These are phyloP conservation scores for Mycena maculata DNA, from an alignment of 768 basidiomycete genomes.

Conservation along the genomic window DNA sequence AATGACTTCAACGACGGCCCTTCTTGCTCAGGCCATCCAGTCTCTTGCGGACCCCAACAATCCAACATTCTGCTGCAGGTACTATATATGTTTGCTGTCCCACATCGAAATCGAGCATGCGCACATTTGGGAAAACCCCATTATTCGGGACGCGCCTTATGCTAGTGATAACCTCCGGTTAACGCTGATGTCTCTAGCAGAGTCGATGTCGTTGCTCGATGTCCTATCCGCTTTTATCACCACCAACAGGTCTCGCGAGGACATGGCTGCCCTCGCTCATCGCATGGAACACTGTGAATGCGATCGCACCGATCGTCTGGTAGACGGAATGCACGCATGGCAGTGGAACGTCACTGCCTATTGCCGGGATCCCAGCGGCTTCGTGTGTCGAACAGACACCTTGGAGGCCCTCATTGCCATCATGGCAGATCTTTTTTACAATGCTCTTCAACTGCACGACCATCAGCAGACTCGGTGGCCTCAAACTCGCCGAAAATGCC, in stretches of 20 bases:
- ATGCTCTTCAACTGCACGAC: conserved; percentile 17
- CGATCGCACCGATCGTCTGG: conserved; percentile 23
- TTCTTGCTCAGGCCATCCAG: conserved; percentile 22
- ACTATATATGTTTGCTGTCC: conserved; percentile 23
- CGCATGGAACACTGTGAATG: conserved; percentile 28
- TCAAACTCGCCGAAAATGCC: conserved; percentile 9
- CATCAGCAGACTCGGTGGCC: conserved; percentile 3
- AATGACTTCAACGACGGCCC: conserved; percentile 6
- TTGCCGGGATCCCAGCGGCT: conserved; percentile 18
- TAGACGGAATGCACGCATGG: conserved; percentile 29
- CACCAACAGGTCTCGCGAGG: conserved; percentile 19
- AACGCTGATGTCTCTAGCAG: neutral
- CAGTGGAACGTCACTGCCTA: conserved; percentile 17
- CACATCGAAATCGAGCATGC: conserved; percentile 13
- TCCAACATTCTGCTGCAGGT: conserved; percentile 28
- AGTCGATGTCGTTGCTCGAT: conserved; percentile 18
- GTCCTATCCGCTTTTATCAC: conserved; percentile 20
- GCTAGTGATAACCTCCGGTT: conserved; percentile 12
- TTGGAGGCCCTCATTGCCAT: conserved; percentile 22
- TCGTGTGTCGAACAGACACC: conserved; percentile 8
- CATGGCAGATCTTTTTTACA: conserved; percentile 19
- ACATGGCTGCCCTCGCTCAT: conserved; percentile 21
- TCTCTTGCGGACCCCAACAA: conserved; percentile 18
- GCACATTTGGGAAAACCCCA: conserved; percentile 24
- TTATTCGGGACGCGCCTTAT: conserved; percentile 23